Percentiles rank a stretch among this genome's conserved stretches.
Evolutionary conservation across 768 basidiomycete genomes (phyloP).

Genomic region (Tephrocybe sp.): DNA sequence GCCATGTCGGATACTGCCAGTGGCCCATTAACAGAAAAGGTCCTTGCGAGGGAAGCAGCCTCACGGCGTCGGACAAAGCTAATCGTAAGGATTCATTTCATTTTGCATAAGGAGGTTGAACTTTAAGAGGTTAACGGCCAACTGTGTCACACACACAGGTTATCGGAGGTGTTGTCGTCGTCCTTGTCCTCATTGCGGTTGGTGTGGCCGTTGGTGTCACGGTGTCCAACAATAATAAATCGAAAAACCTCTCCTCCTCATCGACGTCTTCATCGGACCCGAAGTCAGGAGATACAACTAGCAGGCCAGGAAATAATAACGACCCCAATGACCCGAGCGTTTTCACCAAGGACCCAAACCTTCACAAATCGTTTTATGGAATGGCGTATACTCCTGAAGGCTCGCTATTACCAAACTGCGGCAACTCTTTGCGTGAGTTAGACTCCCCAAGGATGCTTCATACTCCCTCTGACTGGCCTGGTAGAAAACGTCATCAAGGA

Average conservation of each 20-base stretch:
- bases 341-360: conserved; percentile 64
- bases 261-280: conserved; percentile 5
- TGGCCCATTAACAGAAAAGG: neutral
- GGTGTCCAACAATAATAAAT: conserved; percentile 54
- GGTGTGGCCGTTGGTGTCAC: conserved; percentile 67
- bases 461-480: conserved; percentile 1
- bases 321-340: conserved; percentile 59
- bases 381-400: conserved; percentile 84
- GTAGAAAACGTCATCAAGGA: conserved; percentile 67
- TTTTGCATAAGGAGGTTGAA: neutral
- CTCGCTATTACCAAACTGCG: conserved; percentile 67
- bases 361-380: conserved; percentile 80
- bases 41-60: conserved; percentile 26
- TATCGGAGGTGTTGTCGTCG: conserved; percentile 44
- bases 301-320: neutral
- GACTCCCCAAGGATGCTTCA: neutral
- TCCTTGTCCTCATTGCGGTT: conserved; percentile 49
- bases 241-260: conserved; percentile 26
- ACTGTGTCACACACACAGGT: conserved; percentile 38
- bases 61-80: conserved; percentile 46
- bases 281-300: conserved; percentile 1
- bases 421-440: conserved; percentile 43
- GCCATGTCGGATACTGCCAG: neutral
- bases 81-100: conserved; percentile 45
- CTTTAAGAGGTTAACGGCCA: no score